Evolutionary conservation across 345 rosid genomes (phyloP), one percentile per base, ranked within the genome.

Genomic region (Rubroshorea leprosula): DNA sequence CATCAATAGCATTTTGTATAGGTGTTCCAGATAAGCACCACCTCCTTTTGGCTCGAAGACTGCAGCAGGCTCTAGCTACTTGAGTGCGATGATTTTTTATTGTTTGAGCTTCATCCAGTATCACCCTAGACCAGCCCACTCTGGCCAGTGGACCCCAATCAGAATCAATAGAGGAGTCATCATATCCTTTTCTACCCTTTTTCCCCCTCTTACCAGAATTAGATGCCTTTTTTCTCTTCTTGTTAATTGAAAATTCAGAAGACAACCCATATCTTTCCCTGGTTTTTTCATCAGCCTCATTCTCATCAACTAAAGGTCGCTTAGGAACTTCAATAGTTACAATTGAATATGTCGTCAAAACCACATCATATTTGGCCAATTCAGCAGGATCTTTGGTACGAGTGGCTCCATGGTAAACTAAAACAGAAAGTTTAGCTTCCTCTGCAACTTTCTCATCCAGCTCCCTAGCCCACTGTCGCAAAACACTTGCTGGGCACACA

Each of bases 21-120:
- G 98, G 98, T 59, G 98, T 92, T 68, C 98, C 98, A 64, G 98
- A 92, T 73, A 92, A 80, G 79, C 98, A 92, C 98, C 98, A 92
- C 64, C 98, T 84, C 63, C 76, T 83, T 69, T 84, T 89, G 65
- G 98, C 96, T 65, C 90, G 90, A 68, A 92, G 98, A 63, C 90
- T 86, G 67, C 89, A 86, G 71, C 95, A 92, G 52, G 98, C 98
- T 76, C 96, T 83, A 63, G 98, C 93, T 52, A 89, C 98, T 79
- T 86, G 98, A 19, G 98, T 92, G 62, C 96, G 75, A 64, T 92
- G 96, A 73, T 92, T 93, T 70, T 93, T 92, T 62, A 92, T 92
- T n/a, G 96, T 89, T 74, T 93, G 99, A 65, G 99, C 99, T 75
- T 93, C 99, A 82, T 93, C 97, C 51, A 89, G 79, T 56, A 93